Evolutionary conservation across 1,139 yeast species (phyloP), one percentile per base, ranked within the genome.

Genomic region (Candida mesenterica): DNA sequence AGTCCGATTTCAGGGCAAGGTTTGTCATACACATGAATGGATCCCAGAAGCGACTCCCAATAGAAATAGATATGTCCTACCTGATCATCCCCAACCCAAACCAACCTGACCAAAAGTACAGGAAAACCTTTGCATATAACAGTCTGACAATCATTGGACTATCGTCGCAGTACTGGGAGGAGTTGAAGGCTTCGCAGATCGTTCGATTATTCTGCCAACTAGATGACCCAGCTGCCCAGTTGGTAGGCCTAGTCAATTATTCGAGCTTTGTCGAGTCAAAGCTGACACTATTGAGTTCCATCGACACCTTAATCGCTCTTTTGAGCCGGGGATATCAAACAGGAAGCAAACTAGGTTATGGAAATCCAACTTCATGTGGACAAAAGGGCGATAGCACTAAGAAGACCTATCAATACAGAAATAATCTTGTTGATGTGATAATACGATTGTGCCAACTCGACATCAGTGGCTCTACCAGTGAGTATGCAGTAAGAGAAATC

Each of bases 1-100:
- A 61, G 41, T 65, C 73, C 15, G 82, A 77, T 47, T 56, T 76
- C 36, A 65, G 62, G 50, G 72, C 61, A 9, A 56, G 62, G 29
- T 61, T 50, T 38, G 57, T 65, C 15, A 47, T 68, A 5, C 52
- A 55, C 10, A 39, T 43, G 39, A 45, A 43, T 12, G 54, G 57
- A 3, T 35, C 52, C 7, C 44, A 48, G 17, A 55, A 51, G 32
- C 48, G 44, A 31, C 43, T 45, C 2, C 48, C 53, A 3, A 45
- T 62, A 5, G 48, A 47, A 34, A 53, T 65, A 16, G 70, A 65
- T 38, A 55, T 47, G 30, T 46, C 63, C 2, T 65, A 49, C 41
- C 67, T 52, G 32, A 49, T 63, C 12, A 44, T 57, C 3, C 62
- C 62, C 22, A 56, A 48, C 24, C 38, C 42, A 9, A 38, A 36